Evolutionary conservation across 768 basidiomycete species (phyloP).

Genomic region (Lyophyllum shimeji): DNA sequence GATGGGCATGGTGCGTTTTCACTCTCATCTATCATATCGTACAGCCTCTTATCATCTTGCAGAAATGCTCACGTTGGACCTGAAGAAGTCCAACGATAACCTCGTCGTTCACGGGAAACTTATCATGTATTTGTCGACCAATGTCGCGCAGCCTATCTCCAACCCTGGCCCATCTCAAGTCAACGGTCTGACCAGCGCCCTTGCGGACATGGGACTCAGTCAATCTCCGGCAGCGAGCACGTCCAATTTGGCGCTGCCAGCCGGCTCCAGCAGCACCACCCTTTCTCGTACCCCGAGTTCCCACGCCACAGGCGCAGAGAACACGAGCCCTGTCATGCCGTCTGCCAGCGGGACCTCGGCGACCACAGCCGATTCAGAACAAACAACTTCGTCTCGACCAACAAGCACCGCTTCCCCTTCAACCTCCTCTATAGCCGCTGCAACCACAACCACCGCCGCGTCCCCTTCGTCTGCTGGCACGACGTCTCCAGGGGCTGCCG

Average conservation of each 20-base stretch:
- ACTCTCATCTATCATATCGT: background rate
- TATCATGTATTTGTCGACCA: slow-evolving; percentile 94
- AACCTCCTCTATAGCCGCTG: slow-evolving; percentile 17
- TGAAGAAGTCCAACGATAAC: slow-evolving; percentile 99
- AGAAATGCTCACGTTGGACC: slow-evolving; percentile 96
- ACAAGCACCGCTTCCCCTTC: slow-evolving; percentile 20
- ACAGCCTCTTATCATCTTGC: slow-evolving; percentile 12
- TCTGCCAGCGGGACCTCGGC: slow-evolving; percentile 26
- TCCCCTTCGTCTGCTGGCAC: slow-evolving; percentile 16
- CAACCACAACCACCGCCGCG: slow-evolving; percentile 24
- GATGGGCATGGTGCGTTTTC: slow-evolving; percentile 84
- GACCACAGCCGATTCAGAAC: slow-evolving; percentile 24
- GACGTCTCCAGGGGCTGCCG: slow-evolving; percentile 36
- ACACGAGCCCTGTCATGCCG: slow-evolving; percentile 42
- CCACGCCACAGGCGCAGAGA: slow-evolving; percentile 55
- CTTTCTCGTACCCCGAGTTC: slow-evolving; percentile 69
- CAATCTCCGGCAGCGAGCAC: slow-evolving; percentile 62
- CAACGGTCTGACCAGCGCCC: slow-evolving; percentile 53
- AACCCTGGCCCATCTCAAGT: slow-evolving; percentile 82
- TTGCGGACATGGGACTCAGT: slow-evolving; percentile 62
- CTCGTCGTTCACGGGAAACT: slow-evolving; percentile 97
- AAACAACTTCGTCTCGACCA: slow-evolving; percentile 29
- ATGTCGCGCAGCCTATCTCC: slow-evolving; percentile 78
- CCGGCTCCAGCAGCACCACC: slow-evolving; percentile 34
- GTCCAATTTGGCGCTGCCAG: slow-evolving; percentile 44